Conservation (phyloP, 2,329 filamentous ascomycete genomes). For the Ophiocordyceps camponoti-floridani region DNA sequence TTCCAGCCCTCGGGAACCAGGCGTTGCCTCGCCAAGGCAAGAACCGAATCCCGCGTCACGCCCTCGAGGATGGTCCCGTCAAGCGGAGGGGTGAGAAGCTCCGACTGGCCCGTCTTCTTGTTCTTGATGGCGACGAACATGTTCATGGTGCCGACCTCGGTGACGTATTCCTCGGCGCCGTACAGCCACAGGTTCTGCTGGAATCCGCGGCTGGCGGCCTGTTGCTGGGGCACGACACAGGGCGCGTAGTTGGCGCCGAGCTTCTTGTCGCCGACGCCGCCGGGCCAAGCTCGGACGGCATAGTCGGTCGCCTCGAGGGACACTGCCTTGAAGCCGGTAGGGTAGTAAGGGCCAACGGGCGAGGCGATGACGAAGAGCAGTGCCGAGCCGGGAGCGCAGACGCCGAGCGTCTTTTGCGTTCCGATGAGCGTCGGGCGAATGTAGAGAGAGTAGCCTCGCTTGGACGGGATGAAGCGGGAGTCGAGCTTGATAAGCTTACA, state of each 20-base stretch:
- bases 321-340: constrained; percentile 94
- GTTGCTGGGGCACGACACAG: constrained; percentile 88
- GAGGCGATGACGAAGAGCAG: constrained; percentile 90
- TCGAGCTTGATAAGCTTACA: constrained; percentile 65
- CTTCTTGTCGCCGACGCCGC: constrained; percentile 95
- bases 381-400: constrained; percentile 80
- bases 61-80: constrained; percentile 95
- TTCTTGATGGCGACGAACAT: constrained; percentile 77
- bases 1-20: constrained; percentile 77
- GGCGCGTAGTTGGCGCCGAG: constrained; percentile 98
- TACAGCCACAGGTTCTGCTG: constrained; percentile 99
- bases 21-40: constrained; percentile 70
- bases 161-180: constrained; percentile 86
- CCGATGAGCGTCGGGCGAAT: constrained; percentile 94
- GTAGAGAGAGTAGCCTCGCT: constrained; percentile 84
- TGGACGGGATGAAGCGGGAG: constrained; percentile 72
- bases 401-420: constrained; percentile 84
- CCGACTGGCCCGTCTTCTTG: constrained; percentile 75
- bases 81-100: constrained; percentile 84
- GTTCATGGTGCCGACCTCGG: constrained; percentile 98
- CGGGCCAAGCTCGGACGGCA: constrained; percentile 92
- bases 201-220: constrained; percentile 80
- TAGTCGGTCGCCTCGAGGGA: constrained; percentile 93
- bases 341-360: constrained; percentile 94
- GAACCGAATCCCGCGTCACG: constrained; percentile 80